These are phyloP conservation scores for Cyanidioschyzon merolae DNA, from an alignment of 23 red algal genomes.

Conservation along the genomic window DNA sequence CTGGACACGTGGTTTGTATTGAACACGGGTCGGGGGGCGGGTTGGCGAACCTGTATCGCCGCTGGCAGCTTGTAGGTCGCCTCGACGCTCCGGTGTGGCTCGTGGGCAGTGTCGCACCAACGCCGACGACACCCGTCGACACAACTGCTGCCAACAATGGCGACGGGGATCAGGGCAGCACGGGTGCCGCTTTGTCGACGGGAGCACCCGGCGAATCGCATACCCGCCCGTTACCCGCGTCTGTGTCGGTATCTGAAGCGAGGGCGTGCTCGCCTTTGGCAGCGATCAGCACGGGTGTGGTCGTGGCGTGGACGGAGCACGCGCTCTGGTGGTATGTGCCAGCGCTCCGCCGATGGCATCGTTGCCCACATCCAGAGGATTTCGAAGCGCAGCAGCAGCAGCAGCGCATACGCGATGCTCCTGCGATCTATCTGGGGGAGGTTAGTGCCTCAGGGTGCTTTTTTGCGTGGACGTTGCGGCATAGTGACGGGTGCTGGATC, in stretches of 20 bases:
- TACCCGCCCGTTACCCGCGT: too few relatives aligned
- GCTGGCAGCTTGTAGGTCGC: background rate
- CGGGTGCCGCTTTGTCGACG: too few relatives aligned
- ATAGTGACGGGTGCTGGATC: background rate
- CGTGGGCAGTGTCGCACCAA: background rate
- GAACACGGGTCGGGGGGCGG: background rate
- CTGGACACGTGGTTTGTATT: background rate
- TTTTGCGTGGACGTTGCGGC: background rate
- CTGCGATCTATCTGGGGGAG: background rate
- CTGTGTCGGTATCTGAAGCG: too few relatives aligned
- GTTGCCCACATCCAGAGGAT: background rate
- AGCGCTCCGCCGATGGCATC: background rate
- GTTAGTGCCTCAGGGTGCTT: background rate
- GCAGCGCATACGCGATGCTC: background rate
- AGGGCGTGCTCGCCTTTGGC: too few relatives aligned
- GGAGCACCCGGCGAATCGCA: too few relatives aligned
- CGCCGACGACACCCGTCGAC: too few relatives aligned
- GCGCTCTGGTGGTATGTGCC: background rate
- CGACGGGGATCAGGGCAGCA: too few relatives aligned
- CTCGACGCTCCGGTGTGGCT: background rate
- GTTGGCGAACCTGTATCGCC: background rate
- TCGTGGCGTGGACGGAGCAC: background rate
- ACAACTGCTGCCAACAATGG: too few relatives aligned
- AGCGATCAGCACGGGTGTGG: too few relatives aligned
- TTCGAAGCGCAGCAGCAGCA: background rate